Conservation (phyloP, 1,284 basidiomycete species). For the Porodaedalea pini region DNA sequence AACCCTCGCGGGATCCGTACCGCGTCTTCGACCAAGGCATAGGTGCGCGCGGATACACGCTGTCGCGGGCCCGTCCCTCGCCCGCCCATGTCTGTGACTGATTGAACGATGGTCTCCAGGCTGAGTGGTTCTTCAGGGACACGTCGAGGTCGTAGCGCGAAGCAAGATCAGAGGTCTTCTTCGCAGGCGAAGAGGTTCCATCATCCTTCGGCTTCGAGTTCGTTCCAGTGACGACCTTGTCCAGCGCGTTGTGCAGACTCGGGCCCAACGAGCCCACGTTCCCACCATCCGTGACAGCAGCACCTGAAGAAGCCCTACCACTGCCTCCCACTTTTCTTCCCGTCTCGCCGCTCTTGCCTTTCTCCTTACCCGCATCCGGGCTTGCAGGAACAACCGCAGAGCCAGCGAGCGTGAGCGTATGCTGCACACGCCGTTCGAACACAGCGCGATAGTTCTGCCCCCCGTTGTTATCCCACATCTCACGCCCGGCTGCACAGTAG, state of each 20-base stretch:
- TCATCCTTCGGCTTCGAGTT: not conserved
- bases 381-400: constrained; percentile 11
- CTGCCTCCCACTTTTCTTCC: not conserved
- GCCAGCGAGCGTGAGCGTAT: constrained; percentile 1
- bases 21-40: not conserved
- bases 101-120: constrained; percentile 7
- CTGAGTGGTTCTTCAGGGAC: constrained; percentile 46
- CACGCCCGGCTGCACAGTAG: constrained; percentile 68
- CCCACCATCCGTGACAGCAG: not conserved
- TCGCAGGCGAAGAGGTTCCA: constrained; percentile 22
- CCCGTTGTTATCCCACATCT: constrained; percentile 91
- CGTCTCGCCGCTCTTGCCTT: not conserved
- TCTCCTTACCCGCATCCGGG: not conserved
- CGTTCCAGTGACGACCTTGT: not conserved
- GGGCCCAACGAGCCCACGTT: not conserved
- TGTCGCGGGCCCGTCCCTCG: not conserved
- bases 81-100: constrained; percentile 17
- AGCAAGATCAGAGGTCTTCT: constrained; percentile 36
- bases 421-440: constrained; percentile 35
- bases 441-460: constrained; percentile 77
- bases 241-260: not conserved
- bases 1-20: not conserved
- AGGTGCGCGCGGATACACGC: not conserved
- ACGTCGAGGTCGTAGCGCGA: constrained; percentile 54
- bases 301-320: not conserved